Evolutionary conservation across 257 asterid genomes (phyloP).

Genomic region (Rauvolfia tetraphylla): DNA sequence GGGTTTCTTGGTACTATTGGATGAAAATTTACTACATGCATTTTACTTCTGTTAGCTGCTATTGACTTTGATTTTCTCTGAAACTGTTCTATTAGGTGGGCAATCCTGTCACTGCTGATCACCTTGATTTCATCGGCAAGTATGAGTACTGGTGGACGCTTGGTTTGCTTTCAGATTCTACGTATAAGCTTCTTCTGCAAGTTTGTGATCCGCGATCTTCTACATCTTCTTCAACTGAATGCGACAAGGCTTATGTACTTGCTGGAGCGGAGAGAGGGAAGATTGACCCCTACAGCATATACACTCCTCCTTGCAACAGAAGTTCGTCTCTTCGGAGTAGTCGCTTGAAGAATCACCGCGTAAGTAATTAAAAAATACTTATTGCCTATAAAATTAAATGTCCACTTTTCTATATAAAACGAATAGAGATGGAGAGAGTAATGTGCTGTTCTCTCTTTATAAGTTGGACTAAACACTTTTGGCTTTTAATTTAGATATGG

Average conservation of each 20-base stretch:
- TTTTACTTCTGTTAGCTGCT: background rate
- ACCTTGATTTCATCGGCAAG: conserved; percentile 77
- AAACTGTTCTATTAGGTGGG: conserved; percentile 66
- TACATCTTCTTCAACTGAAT: conserved; percentile 71
- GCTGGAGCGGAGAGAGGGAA: conserved; percentile 78
- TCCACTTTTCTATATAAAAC: no score
- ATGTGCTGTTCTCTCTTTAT: background rate
- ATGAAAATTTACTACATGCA: background rate
- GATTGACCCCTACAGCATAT: conserved; percentile 88
- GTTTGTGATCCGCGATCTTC: conserved; percentile 70
- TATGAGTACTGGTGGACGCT: conserved; percentile 99
- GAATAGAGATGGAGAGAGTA: background rate
- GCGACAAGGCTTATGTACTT: conserved; percentile 44
- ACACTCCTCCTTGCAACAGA: conserved; percentile 65
- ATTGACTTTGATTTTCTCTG: background rate
- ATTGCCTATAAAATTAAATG: no score
- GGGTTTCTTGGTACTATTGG: conserved; percentile 73
- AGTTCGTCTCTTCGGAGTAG: conserved; percentile 47
- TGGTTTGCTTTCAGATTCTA: conserved; percentile 90
- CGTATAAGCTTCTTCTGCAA: conserved; percentile 54
- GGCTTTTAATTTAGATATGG: conserved; percentile 65
- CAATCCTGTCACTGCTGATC: conserved; percentile 94
- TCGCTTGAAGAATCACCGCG: conserved; percentile 70
- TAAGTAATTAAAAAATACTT: no score
- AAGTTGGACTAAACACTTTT: conserved; percentile 11